Base-by-base conservation (phyloP, 257 asterid species). In the Rauvolfia tetraphylla region DNA sequence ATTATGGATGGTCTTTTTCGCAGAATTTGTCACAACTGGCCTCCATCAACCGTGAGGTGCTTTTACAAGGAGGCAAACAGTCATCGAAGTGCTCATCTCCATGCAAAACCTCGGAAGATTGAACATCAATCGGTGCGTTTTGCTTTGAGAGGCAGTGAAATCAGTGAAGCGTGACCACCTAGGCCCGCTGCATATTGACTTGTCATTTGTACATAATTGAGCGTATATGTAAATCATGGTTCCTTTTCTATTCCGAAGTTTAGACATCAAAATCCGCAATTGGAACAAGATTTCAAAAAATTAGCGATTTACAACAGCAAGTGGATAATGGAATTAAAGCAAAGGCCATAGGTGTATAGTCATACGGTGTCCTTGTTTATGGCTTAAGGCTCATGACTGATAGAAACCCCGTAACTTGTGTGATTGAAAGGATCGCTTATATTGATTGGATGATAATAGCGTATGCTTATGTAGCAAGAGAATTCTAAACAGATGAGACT, bases 11-110 rank as follows among this genome's bases (percentile, higher is more conserved):
- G 15, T 39, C 20, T 59, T 38, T 44, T 67, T 66, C 53, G 83
- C 98, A 94, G 98, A 94, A 92, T 82, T 77, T 89, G 83, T 94
- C 98, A 7, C 98, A 92, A 87, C 84, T 94, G 66, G 98, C 98
- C 4, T 87, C 97, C 29, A 90, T 94, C 80, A 94, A 94, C 76
- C 97, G 89, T 74, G 97, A 90, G 63, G 95, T 92, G 87, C 91
- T 92, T 68, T 75, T 90, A 73, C 98, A 89, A 77, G 93, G 88
- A 79, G 96, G 88, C 75, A 89, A 86, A 76, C 90, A 86, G 62
- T 61, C 88, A 38, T 84, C 95, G 13, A 93, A 88, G 81, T 72
- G 88, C 49, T 83, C 92, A 3, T 90, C 97, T 68, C 93, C 97
- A 23, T 72, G 83, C 79, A 87, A 82, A 86, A 81, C 83, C 69